Percentiles rank a stretch among this genome's conserved stretches.
Evolutionary conservation across 2,329 filamentous ascomycete genomes (phyloP).

Genomic region (Emmonsia crescens): DNA sequence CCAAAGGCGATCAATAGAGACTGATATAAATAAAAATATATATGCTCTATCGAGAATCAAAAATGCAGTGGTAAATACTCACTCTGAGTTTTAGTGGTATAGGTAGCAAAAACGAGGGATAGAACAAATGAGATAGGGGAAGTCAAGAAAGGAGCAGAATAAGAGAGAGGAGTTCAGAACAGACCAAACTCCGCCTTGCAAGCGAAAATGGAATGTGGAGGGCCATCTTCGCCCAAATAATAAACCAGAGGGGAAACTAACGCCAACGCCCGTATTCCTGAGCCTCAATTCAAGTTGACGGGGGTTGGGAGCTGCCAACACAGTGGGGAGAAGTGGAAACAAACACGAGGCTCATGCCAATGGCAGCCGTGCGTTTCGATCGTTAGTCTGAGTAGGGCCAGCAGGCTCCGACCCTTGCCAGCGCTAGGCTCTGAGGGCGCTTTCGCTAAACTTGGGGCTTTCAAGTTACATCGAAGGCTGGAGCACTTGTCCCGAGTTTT

Average conservation of each 20-base stretch:
- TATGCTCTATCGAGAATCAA: background rate
- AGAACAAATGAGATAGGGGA: background rate
- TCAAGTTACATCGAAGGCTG: background rate
- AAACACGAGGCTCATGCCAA: constrained; percentile 3
- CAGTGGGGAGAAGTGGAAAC: background rate
- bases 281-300: background rate
- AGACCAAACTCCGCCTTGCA: background rate
- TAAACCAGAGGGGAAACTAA: background rate
- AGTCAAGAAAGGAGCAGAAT: background rate
- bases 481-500: too few relatives aligned
- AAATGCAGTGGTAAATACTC: background rate
- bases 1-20: background rate
- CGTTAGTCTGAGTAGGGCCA: background rate
- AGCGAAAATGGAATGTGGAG: background rate
- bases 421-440: background rate
- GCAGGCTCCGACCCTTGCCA: background rate
- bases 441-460: background rate
- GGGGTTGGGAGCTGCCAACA: background rate
- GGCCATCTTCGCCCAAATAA: background rate
- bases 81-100: background rate
- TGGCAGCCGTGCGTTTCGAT: background rate
- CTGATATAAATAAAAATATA: background rate
- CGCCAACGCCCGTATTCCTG: background rate
- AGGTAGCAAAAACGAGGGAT: background rate
- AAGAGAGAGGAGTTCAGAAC: background rate